Evolutionary conservation across 1,284 basidiomycete species (phyloP), one percentile per base, ranked within the genome.

Genomic region (Mycosarcoma mackinlayi): DNA sequence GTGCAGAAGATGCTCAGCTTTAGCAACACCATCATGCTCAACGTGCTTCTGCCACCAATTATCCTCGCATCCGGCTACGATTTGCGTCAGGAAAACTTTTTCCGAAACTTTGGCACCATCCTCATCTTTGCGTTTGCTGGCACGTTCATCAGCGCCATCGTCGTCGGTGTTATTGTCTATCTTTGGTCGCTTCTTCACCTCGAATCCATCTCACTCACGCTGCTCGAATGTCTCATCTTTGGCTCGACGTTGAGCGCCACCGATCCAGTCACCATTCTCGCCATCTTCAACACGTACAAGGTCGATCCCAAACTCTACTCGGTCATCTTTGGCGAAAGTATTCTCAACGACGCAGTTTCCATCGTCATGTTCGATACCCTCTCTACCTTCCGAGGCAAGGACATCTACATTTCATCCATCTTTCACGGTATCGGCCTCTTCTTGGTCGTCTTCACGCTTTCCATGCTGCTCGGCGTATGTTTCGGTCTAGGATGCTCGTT

Each of bases 301-400:
- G 95, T 98, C 63, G 95, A 99, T 83, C 94, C 96, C 0, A 96
- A 98, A 83, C 87, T 99, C 5, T 98, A 98, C 85, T 92, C 90
- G 52, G 89, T 98, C 84, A 99, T 99, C 77, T 99, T 98, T 82
- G 96, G 96, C 30, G 95, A 98, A 84, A 92, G 91, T 83, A 88
- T 99, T 64, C 85, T 99, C 66, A 98, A 99, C 84, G 95, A 99
- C 87, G 95, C 95, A 25, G 95, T 99, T 76, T 94, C 93, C 86
- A 98, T 98, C 85, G 95, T 98, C 84, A 96, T 99, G 92, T 98
- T 98, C 84, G 95, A 99, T 84, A 97, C 94, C 0, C 85, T 98
- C 45, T 91, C 91, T 4, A 91, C 90, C 76, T 97, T 98, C 84
- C 92, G 95, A 73, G 92, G 92, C 23, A 88, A 90, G 54, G 91